phyloP scores from a whole-genome alignment of 2,329 filamentous ascomycete genomes.

The Salinomyces thailandicus region DNA sequence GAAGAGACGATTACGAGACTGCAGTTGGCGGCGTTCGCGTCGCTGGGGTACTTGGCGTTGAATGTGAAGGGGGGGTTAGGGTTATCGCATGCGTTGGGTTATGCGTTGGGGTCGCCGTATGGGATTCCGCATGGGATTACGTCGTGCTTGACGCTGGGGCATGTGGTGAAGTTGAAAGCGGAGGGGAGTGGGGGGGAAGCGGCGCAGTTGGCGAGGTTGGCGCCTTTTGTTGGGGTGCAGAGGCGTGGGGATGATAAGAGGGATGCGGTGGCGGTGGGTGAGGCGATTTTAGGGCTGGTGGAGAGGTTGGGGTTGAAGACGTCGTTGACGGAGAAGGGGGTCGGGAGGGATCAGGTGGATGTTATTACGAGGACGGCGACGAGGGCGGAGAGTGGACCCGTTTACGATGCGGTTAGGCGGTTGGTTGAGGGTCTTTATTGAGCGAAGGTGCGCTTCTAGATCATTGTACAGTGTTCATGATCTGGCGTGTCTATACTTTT shows the following conservation, averaged over 20 bases:
- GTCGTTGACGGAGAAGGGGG: conserved; percentile 37
- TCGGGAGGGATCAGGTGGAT: conserved; percentile 32
- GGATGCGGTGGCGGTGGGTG: conserved; percentile 37
- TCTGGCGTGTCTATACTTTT: no score
- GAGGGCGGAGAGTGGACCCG: conserved; percentile 31
- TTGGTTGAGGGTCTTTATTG: conserved; percentile 36
- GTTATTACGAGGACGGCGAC: conserved; percentile 37
- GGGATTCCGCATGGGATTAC: conserved; percentile 48
- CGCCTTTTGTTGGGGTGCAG: conserved; percentile 34
- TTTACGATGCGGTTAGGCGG: conserved; percentile 34
- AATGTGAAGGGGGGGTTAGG: conserved; percentile 44
- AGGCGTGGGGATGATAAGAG: conserved; percentile 30
- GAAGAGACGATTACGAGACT: conserved; percentile 41
- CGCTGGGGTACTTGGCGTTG: conserved; percentile 40
- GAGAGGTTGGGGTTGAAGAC: conserved; percentile 33
- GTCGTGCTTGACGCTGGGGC: conserved; percentile 43
- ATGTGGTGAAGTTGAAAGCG: conserved; percentile 45
- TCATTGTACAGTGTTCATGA: no score
- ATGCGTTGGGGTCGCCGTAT: conserved; percentile 46
- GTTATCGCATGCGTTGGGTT: conserved; percentile 32
- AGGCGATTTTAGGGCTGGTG: conserved; percentile 36
- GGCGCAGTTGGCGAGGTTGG: conserved; percentile 34
- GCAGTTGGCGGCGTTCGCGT: conserved; percentile 43
- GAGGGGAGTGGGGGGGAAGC: conserved; percentile 33
- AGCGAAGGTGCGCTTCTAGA: no score